These are phyloP conservation scores for Tilletia indica DNA, from an alignment of 1,284 basidiomycete species.

Conservation along the genomic window DNA sequence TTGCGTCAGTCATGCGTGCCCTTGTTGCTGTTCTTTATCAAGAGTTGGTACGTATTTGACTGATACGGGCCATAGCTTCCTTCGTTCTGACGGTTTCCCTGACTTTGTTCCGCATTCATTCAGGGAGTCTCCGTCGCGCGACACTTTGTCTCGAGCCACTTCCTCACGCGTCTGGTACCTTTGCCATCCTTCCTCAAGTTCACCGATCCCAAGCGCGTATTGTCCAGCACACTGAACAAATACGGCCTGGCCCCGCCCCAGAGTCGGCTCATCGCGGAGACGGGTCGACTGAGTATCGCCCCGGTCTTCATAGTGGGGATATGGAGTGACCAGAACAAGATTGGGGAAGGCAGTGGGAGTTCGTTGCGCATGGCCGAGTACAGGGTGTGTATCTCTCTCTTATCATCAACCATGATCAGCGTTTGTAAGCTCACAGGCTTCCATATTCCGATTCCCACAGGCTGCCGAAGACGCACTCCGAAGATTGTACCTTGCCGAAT, in stretches of 20 bases:
- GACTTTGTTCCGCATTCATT: slow-evolving; percentile 12
- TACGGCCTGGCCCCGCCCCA: slow-evolving; percentile 47
- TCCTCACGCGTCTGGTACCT: slow-evolving; percentile 58
- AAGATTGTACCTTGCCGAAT: slow-evolving; percentile 67
- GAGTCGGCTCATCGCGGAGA: slow-evolving; percentile 79
- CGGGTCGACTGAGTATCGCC: slow-evolving; percentile 80
- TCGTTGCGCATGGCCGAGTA: slow-evolving; percentile 93
- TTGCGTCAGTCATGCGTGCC: slow-evolving; percentile 59
- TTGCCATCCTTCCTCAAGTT: slow-evolving; percentile 83
- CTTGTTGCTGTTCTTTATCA: slow-evolving; percentile 63
- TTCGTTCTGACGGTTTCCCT: too few relatives aligned
- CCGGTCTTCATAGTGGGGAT: slow-evolving; percentile 92
- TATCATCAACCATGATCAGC: not conserved
- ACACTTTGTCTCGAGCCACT: slow-evolving; percentile 36
- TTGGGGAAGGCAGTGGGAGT: slow-evolving; percentile 92
- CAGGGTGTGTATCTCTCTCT: slow-evolving; percentile 60
- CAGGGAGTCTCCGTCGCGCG: slow-evolving; percentile 30
- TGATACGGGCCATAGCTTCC: slow-evolving; percentile 1
- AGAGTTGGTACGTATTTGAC: slow-evolving; percentile 57
- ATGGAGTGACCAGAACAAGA: slow-evolving; percentile 75
- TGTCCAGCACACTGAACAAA: slow-evolving; percentile 52
- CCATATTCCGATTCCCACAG: slow-evolving; percentile 59
- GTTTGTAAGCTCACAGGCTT: slow-evolving; percentile 55
- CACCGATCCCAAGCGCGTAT: slow-evolving; percentile 55
- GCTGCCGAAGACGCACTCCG: slow-evolving; percentile 81